A percentile compares a stretch with the other conserved stretches of the same genome.
These are phyloP conservation scores for Pseudohyphozyma bogoriensis DNA, from an alignment of 768 basidiomycete species.

Conservation along the genomic window DNA sequence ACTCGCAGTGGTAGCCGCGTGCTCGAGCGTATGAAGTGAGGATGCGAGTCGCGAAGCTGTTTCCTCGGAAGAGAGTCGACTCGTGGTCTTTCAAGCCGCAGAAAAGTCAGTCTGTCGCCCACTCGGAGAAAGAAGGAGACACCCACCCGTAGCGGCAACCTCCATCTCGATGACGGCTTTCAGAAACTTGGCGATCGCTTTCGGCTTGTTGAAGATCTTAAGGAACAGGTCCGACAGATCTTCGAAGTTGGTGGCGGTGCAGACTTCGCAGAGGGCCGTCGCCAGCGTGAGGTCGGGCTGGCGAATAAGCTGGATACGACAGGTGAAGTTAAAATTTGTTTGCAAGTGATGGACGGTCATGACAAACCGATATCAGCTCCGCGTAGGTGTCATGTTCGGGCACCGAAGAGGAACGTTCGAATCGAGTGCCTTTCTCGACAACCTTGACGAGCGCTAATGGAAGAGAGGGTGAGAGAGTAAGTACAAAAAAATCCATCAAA, in stretches of 20 bases:
- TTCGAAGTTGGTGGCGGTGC: constrained; percentile 67
- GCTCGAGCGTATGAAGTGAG: constrained; percentile 74
- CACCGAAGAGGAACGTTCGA: constrained; percentile 41
- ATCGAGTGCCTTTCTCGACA: constrained; percentile 55
- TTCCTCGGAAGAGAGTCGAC: constrained; percentile 71
- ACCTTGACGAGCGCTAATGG: not conserved
- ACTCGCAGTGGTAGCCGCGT: constrained; percentile 74
- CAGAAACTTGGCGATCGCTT: constrained; percentile 60
- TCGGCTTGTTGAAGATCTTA: constrained; percentile 71
- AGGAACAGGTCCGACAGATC: constrained; percentile 68
- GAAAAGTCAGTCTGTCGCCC: not conserved
- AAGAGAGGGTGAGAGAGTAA: not conserved
- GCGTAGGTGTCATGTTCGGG: not conserved
- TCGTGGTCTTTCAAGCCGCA: constrained; percentile 53
- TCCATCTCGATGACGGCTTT: constrained; percentile 80
- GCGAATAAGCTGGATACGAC: constrained; percentile 2
- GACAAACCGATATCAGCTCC: not conserved
- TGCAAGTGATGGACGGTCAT: not conserved
- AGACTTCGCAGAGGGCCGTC: constrained; percentile 76
- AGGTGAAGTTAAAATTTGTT: not conserved
- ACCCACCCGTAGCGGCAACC: constrained; percentile 60
- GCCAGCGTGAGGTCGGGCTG: constrained; percentile 51
- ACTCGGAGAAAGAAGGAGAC: not conserved
- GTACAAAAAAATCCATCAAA: not conserved
- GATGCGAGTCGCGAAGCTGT: constrained; percentile 77